Base-by-base conservation (phyloP, 352 stramenopile species). In the Thalassiosira livingstoniorum region DNA sequence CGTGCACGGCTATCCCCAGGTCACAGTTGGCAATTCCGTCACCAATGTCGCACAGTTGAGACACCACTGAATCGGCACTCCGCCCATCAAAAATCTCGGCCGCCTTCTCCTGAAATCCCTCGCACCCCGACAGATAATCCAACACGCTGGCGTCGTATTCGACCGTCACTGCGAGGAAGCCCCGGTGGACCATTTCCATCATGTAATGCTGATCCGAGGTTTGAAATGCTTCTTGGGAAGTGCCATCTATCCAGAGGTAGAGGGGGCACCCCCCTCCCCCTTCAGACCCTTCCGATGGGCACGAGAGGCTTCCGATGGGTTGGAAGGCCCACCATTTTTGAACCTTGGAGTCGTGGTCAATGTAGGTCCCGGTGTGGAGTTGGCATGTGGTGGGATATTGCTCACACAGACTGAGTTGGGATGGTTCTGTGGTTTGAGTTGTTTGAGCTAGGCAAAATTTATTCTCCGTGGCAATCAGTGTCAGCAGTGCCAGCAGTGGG, bases 171-270 rank as follows among this genome's bases (percentile, higher is more conserved):
- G 58, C 58, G 21, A 66, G 31, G 34, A 66, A 66, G 4, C 58
- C 58, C 2, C 58, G 58, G 13, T 66, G 5, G 27, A 58, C 47
- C 47, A 66, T 66, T 34, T 66, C 58, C 31, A 66, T 47, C 58
- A 66, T 66, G 21, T 58, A 58, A 58, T 25, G 27, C n/a, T 58
- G 47, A 58, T 58, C 47, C 5, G 21, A 29, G 11, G n/a, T 58
- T n/a, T 58, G 47, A 23, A 29, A 58, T 23, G 47, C 11, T 5
- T 7, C 5, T 23, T 58, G 47, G 4, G 21, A 11, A 11, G 47
- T 58, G 4, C 47, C 47, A 58, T 58, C 47, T 5, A 66, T 21
- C 58, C 58, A 66, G 2, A 66, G 31, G 27, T 66, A 66, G 10
- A 66, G 34, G 13, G 58, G 58, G 27, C 58, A 66, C 13, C 58